phyloP scores from a whole-genome alignment of 1,139 yeast species.

The Diutina catenulata region DNA sequence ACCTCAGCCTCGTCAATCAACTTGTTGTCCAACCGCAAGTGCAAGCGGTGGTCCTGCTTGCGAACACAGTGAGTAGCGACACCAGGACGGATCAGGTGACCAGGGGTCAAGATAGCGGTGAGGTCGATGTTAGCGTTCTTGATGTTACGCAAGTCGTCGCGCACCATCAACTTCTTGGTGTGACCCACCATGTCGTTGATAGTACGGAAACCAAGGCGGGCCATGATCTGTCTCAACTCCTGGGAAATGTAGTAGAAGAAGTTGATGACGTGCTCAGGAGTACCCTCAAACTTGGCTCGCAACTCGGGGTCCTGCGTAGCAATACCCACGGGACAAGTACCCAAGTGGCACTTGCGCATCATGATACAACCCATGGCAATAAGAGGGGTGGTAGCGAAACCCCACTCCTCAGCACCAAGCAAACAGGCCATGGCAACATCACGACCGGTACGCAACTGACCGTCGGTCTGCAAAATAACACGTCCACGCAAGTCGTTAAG shows the following conservation, averaged over 20 bases:
- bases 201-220: constrained; percentile 87
- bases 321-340: constrained; percentile 96
- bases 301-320: constrained; percentile 97
- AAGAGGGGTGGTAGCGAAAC: constrained; percentile 93
- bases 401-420: constrained; percentile 98
- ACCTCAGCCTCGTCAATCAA: constrained; percentile 91
- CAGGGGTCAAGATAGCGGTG: constrained; percentile 91
- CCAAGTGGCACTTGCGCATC: constrained; percentile 89
- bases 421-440: constrained; percentile 94
- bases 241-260: constrained; percentile 92
- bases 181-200: constrained; percentile 97
- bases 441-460: constrained; percentile 92
- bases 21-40: constrained; percentile 88
- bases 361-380: constrained; percentile 96
- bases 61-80: constrained; percentile 89
- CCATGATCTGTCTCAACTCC: constrained; percentile 89
- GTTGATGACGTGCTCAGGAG: constrained; percentile 97
- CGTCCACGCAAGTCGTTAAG: constrained; percentile 92
- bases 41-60: constrained; percentile 90
- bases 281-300: constrained; percentile 86
- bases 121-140: constrained; percentile 88
- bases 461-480: constrained; percentile 92
- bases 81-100: constrained; percentile 95
- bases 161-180: constrained; percentile 77
- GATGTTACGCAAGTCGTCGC: constrained; percentile 77